Base-by-base conservation (phyloP, 2,329 filamentous ascomycete genomes). In the Massarina eburnea region DNA sequence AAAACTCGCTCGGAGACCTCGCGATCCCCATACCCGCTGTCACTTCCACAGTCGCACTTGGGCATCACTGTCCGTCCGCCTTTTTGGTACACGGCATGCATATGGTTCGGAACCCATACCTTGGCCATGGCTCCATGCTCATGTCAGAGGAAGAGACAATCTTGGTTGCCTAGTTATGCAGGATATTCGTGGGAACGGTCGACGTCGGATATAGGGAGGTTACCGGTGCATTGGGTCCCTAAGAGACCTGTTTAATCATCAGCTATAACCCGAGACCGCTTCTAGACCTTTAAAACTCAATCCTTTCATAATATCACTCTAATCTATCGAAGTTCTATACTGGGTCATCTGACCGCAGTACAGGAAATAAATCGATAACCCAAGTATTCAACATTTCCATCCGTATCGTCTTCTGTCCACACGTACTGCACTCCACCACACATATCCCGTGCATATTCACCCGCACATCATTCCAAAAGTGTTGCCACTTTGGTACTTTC, bases 41-140 rank as follows among this genome's bases (percentile, higher is more conserved):
- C 39, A 39, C 20, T 15, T 38, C n/a, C n/a, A 36, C 34, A 48
- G 51, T 54, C 34, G 43, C 30, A 54, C 48, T 54, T 51, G 45
- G 51, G 51, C 48, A 35, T 46, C 51, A 49, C 51, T 30, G 39
- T 29, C 27, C 17, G 10, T 30, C 21, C 17, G 19, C 30, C 27
- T 5, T 14, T 7, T 14, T 5, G 27, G 12, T 8, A 14, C 27
- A 30, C 12, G 12, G 33, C 33, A 35, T 8, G 18, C n/a, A 15
- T n/a, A 9, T 38, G 10, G 18, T 6, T 22, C 14, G 35, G 35
- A n/a, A 7, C 3, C 18, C 15, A 22, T 35, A 9, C 17, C 33
- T 4, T 35, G 8, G 10, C 19, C 15, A 35, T 19, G 33, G 33
- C 19, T 8, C 33, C 15, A 8, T 35, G 15, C 33, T 35, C 17